Percentiles rank a stretch among this genome's conserved stretches.
These are phyloP conservation scores for Stemphylium beticola DNA, from an alignment of 2,329 filamentous ascomycete species.

Conservation along the genomic window DNA sequence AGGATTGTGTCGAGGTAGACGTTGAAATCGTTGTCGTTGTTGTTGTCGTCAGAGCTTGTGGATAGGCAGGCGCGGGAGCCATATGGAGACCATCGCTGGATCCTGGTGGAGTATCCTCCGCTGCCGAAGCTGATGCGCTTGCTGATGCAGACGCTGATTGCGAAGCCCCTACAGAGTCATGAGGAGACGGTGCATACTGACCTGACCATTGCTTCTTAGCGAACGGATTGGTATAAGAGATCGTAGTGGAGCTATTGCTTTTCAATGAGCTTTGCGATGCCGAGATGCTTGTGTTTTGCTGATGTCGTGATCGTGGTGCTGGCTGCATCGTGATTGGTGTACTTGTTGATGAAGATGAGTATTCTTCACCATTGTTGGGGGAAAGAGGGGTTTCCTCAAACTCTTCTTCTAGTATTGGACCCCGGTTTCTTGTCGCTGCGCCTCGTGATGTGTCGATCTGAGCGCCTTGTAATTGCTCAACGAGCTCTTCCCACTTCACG, in stretches of 20 bases:
- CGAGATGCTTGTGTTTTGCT: conserved; percentile 42
- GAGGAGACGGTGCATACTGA: conserved; percentile 32
- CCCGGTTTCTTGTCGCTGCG: conserved; percentile 40
- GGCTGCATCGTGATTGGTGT: conserved; percentile 47
- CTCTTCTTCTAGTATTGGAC: conserved; percentile 35
- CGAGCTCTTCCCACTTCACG: conserved; percentile 60
- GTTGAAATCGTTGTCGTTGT: conserved; percentile 24
- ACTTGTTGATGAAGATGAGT: conserved; percentile 39
- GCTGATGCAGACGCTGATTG: conserved; percentile 39
- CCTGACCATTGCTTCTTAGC: conserved; percentile 22
- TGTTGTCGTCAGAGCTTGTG: conserved; percentile 35
- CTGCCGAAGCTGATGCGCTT: conserved; percentile 40
- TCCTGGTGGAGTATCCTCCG: conserved; percentile 46
- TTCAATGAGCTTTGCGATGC: conserved; percentile 42
- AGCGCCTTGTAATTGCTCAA: conserved; percentile 53
- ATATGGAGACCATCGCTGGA: conserved; percentile 46
- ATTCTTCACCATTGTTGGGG: conserved; percentile 33
- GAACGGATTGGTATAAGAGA: conserved; percentile 36
- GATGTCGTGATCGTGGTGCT: conserved; percentile 34
- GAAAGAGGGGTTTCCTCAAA: conserved; percentile 31
- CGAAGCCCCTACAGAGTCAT: conserved; percentile 35
- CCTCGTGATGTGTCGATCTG: conserved; percentile 41
- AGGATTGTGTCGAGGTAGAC: conserved; percentile 16
- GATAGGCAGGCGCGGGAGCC: conserved; percentile 39
- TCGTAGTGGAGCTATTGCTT: conserved; percentile 35